Conservation (phyloP, 148 eudicot genomes). For the Fagopyrum homotropicum region DNA sequence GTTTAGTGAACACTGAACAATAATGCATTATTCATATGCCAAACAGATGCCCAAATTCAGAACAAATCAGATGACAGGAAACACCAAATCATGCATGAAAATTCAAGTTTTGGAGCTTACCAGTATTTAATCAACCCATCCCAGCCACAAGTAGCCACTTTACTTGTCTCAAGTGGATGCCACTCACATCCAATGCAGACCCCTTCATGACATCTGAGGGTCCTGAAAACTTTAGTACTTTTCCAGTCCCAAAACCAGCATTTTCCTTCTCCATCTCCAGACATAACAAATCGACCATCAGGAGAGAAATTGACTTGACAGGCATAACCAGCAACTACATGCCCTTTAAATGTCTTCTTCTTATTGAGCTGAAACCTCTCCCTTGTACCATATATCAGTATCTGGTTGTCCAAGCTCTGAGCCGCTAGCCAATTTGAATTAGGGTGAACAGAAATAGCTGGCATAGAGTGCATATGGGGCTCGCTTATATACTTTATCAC, state of each 20-base stretch:
- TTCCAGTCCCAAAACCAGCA: slow-evolving; percentile 99
- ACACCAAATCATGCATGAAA: neutral
- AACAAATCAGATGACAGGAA: neutral
- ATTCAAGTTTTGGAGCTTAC: slow-evolving; percentile 29
- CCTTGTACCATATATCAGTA: slow-evolving; percentile 80
- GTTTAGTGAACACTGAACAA: neutral
- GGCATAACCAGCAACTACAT: slow-evolving; percentile 91
- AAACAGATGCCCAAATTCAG: neutral
- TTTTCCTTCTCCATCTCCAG: slow-evolving; percentile 94
- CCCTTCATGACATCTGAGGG: slow-evolving; percentile 83
- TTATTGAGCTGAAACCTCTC: slow-evolving; percentile 92
- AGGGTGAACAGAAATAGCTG: slow-evolving; percentile 77
- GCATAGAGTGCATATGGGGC: slow-evolving; percentile 99
- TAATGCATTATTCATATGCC: neutral
- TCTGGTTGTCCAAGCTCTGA: slow-evolving; percentile 97
- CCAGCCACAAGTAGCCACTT: slow-evolving; percentile 99
- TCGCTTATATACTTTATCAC: slow-evolving; percentile 97
- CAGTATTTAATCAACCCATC: slow-evolving; percentile 95
- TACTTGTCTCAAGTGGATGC: slow-evolving; percentile 96
- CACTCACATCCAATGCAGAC: slow-evolving; percentile 88
- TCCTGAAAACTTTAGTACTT: slow-evolving; percentile 80
- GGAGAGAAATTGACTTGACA: slow-evolving; percentile 99
- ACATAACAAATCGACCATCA: slow-evolving; percentile 93
- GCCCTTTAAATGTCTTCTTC: slow-evolving; percentile 96
- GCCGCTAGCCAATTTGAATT: slow-evolving; percentile 91